Base-by-base conservation (phyloP, 2,329 filamentous ascomycete genomes). In the Aspergillus quadrilineatus region DNA sequence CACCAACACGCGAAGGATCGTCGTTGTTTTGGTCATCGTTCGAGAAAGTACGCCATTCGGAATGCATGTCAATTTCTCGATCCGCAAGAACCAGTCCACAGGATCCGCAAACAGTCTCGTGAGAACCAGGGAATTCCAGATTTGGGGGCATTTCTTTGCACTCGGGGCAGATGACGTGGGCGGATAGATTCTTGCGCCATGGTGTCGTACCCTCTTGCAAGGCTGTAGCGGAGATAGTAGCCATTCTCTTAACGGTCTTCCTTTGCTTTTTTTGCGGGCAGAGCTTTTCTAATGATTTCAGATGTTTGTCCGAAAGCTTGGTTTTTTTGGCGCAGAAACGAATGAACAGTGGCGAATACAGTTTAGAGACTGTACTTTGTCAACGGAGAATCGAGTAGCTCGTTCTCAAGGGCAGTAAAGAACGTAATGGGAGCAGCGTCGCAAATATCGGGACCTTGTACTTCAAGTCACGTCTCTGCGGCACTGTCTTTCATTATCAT, bases 11-110 rank as follows among this genome's bases (percentile, higher is more conserved):
- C 57, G 92, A 97, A 4, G 95, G 94, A 65, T 99, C 94, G 67
- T 97, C 95, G 69, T 90, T 92, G 69, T 90, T 91, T 74, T 96
- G 91, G 72, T 99, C 95, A 70, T 99, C 94, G 72, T 97, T 97
- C 71, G 92, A 92, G 77, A 99, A 99, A 0, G 94, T 99, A 72
- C 94, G 90, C 94, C 94, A 99, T 78, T 99, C 94, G 47, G 92
- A 96, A 60, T 95, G 89, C 59, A 90, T 95, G 72, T 99, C 95
- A 69, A 99, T 92, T 72, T 94, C 92, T 63, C 91, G 89, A 69
- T 93, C 89, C 58, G 89, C 89, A 30, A 99, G 84, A 5, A 99
- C 94, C 34, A 97, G 82, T 37, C 94, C 94, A 69, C 94, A 99
- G 60, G 89, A 91, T 57, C 84, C 89, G 72, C 94, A 99, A 54